A percentile compares a stretch with the other conserved stretches of the same genome.
These are phyloP conservation scores for Symbiodinium pilosum DNA, from an alignment of 73 alveolate genomes.

Conservation along the genomic window DNA sequence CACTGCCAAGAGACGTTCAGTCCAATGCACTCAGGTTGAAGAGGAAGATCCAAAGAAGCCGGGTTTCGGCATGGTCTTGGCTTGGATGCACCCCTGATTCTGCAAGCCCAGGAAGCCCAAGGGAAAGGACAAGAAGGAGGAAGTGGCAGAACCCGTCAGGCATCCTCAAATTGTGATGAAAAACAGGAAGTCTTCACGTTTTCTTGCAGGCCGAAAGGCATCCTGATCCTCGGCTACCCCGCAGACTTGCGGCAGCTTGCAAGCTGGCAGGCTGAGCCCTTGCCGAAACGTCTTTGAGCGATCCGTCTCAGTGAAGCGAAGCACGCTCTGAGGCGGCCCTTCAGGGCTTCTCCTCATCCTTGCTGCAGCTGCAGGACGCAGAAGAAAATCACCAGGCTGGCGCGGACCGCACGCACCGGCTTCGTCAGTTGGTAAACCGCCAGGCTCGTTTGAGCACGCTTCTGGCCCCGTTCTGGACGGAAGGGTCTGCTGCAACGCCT, in stretches of 20 bases:
- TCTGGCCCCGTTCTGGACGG: constrained; percentile 66
- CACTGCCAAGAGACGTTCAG: neutral
- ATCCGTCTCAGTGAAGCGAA: no score
- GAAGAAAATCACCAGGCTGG: constrained; percentile 68
- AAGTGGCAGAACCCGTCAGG: constrained; percentile 86
- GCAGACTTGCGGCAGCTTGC: constrained; percentile 54
- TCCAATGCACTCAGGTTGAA: constrained; percentile 62
- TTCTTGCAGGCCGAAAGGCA: constrained; percentile 69
- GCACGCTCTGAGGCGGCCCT: constrained; percentile 46
- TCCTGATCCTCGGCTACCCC: constrained; percentile 51
- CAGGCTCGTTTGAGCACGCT: constrained; percentile 69
- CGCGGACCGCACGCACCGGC: no score
- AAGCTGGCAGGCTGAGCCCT: constrained; percentile 43
- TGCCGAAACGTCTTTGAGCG: no score
- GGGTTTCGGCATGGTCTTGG: neutral
- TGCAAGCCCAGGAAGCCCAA: neutral
- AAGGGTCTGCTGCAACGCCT: constrained; percentile 28
- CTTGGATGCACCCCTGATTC: no score
- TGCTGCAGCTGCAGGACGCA: constrained; percentile 24
- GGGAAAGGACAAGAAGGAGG: constrained; percentile 57
- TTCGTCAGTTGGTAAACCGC: no score
- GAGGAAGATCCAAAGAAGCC: constrained; percentile 89
- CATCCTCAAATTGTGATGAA: no score
- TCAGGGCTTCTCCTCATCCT: constrained; percentile 60
- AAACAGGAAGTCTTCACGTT: no score